phyloP scores from a whole-genome alignment of 495 filamentous ascomycete genomes.

The Xylaria curta region DNA sequence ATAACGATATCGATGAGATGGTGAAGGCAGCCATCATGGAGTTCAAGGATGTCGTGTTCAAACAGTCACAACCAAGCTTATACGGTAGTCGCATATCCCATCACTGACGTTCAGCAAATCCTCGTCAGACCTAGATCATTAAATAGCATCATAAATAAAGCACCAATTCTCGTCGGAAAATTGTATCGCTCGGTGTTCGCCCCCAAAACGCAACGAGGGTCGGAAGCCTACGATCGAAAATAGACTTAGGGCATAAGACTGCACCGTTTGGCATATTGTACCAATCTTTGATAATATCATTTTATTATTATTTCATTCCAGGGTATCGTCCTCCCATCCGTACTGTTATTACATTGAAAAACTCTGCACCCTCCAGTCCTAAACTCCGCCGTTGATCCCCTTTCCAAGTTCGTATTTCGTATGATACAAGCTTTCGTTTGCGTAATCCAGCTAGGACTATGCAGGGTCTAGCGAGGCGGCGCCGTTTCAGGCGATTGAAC shows the following conservation, averaged over 20 bases:
- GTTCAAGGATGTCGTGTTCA: constrained; percentile 10
- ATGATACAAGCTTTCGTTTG: constrained; percentile 6
- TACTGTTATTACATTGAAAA: not conserved
- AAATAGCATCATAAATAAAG: not conserved
- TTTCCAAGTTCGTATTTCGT: not conserved
- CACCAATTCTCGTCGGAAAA: not conserved
- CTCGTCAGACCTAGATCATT: not conserved
- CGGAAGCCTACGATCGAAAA: not conserved
- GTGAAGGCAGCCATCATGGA: constrained; percentile 27
- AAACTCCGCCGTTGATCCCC: not conserved
- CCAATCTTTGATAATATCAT: constrained; percentile 7
- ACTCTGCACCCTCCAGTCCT: not conserved
- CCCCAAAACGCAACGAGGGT: not conserved
- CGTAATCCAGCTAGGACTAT: not conserved
- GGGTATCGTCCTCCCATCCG: not conserved
- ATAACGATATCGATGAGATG: constrained; percentile 47
- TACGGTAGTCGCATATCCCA: not conserved
- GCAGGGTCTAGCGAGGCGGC: not conserved
- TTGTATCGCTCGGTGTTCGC: not conserved
- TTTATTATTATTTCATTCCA: not conserved
- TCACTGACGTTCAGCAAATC: not conserved
- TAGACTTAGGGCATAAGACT: not conserved
- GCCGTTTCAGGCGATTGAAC: not conserved
- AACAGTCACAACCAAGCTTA: not conserved
- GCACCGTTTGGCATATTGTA: not conserved